A percentile compares a stretch with the other conserved stretches of the same genome.
phyloP scores from a whole-genome alignment of 768 basidiomycete species.

The Paxillus involutus region DNA sequence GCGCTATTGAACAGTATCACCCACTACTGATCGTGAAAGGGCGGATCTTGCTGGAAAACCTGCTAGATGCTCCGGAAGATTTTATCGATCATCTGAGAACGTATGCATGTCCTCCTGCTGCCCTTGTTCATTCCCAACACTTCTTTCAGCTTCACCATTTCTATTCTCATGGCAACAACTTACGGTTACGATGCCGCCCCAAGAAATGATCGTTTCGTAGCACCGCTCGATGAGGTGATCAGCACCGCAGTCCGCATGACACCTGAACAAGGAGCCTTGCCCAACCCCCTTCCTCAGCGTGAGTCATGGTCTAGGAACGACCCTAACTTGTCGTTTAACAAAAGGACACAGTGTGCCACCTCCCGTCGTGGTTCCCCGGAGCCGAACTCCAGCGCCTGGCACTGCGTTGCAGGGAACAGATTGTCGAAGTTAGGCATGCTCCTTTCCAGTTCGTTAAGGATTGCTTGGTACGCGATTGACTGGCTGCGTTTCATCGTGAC shows the following conservation, averaged over 20 bases:
- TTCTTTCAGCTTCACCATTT: slow-evolving; percentile 15
- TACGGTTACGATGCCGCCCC: slow-evolving; percentile 19
- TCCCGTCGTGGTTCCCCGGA: slow-evolving; percentile 22
- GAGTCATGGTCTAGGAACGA: background rate
- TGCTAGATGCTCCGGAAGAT: slow-evolving; percentile 14
- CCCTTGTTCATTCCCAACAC: background rate
- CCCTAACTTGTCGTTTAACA: background rate
- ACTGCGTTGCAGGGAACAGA: slow-evolving; percentile 8
- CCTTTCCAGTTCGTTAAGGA: slow-evolving; percentile 27
- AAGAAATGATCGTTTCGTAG: slow-evolving; percentile 19
- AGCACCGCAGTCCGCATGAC: slow-evolving; percentile 10
- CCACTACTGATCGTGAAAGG: slow-evolving; percentile 6
- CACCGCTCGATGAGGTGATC: slow-evolving; percentile 11
- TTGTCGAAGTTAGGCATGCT: slow-evolving; percentile 9
- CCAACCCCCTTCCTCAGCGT: slow-evolving; percentile 22
- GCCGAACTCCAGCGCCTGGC: slow-evolving; percentile 9
- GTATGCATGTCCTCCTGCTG: slow-evolving; percentile 14
- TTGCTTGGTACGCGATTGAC: slow-evolving; percentile 11
- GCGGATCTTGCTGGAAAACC: slow-evolving; percentile 4
- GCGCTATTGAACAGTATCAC: slow-evolving; percentile 12
- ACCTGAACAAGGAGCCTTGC: slow-evolving; percentile 18
- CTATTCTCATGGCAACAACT: slow-evolving; percentile 19
- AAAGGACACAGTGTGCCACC: slow-evolving; percentile 11
- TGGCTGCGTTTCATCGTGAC: background rate
- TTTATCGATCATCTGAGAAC: slow-evolving; percentile 13